Evolutionary conservation across 805 yeast species (phyloP).

Genomic region (Torulaspora maleeae): DNA sequence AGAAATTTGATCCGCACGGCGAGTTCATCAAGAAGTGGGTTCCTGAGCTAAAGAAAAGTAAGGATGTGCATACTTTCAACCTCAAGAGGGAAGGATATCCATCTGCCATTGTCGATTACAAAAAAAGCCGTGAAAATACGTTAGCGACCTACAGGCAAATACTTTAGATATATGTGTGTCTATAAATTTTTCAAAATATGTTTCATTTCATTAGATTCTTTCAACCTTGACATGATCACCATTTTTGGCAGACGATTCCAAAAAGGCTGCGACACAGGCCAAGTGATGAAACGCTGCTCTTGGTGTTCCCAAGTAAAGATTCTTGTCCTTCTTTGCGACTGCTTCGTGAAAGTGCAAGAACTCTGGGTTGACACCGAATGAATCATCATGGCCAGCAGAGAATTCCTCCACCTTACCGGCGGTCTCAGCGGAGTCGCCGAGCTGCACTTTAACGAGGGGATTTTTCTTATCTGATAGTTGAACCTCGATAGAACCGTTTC

Average conservation of each 20-base stretch:
- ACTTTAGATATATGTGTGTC: not conserved
- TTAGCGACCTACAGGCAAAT: slow-evolving; percentile 35
- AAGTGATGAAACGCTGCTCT: slow-evolving; percentile 85
- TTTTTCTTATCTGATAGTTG: slow-evolving; percentile 51
- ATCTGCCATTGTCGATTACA: slow-evolving; percentile 43
- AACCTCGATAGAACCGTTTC: slow-evolving; percentile 65
- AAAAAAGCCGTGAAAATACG: slow-evolving; percentile 40
- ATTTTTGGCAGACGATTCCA: slow-evolving; percentile 57
- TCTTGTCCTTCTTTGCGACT: slow-evolving; percentile 58
- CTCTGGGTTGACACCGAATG: slow-evolving; percentile 56
- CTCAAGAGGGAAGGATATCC: slow-evolving; percentile 39
- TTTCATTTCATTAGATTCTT: not conserved
- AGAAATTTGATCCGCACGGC: slow-evolving; percentile 46
- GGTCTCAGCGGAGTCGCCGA: slow-evolving; percentile 28
- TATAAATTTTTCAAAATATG: not conserved
- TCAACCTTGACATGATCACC: slow-evolving; percentile 51
- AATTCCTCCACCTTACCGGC: slow-evolving; percentile 32
- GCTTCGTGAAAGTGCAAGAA: slow-evolving; percentile 55
- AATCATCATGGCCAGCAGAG: slow-evolving; percentile 39
- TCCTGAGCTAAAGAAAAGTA: slow-evolving; percentile 39
- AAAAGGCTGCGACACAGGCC: slow-evolving; percentile 82
- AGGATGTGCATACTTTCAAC: slow-evolving; percentile 26
- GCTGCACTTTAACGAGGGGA: slow-evolving; percentile 36
- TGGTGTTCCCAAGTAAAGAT: slow-evolving; percentile 55
- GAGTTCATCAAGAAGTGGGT: slow-evolving; percentile 46